A percentile compares a stretch with the other conserved stretches of the same genome.
These are phyloP conservation scores for Closterium sp. DNA, from an alignment of 139 green algal genomes.

Conservation along the genomic window DNA sequence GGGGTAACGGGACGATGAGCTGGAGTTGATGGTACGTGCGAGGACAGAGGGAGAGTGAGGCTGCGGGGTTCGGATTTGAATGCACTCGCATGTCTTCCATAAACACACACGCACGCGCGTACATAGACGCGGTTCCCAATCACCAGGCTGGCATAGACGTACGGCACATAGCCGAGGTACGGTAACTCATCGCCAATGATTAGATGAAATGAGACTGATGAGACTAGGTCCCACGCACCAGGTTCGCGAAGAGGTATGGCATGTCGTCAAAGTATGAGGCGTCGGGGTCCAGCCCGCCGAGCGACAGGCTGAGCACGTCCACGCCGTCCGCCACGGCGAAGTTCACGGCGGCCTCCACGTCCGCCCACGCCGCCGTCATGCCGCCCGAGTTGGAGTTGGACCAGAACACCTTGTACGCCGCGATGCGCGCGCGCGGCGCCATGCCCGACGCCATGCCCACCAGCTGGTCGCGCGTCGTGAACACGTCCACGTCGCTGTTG, in stretches of 20 bases:
- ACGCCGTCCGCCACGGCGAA: conserved; percentile 5
- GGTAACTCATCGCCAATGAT: too few relatives aligned
- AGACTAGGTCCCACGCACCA: neutral
- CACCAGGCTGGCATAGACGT: too few relatives aligned
- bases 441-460: neutral
- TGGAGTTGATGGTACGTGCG: too few relatives aligned
- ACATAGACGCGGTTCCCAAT: too few relatives aligned
- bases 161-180: too few relatives aligned
- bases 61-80: too few relatives aligned
- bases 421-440: conserved; percentile 3
- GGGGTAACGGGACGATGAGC: too few relatives aligned
- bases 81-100: too few relatives aligned
- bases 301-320: conserved; percentile 7
- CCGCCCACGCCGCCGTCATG: neutral
- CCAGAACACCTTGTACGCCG: conserved; percentile 12
- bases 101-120: too few relatives aligned
- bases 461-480: neutral
- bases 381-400: neutral
- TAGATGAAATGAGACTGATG: too few relatives aligned
- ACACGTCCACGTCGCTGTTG: neutral
- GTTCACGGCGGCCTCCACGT: neutral
- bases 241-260: neutral
- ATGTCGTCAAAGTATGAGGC: neutral
- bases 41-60: too few relatives aligned
- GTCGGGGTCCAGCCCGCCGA: neutral